Percentiles rank a stretch among this genome's conserved stretches.
These are phyloP conservation scores for Neurospora pannonica DNA, from an alignment of 495 filamentous ascomycete genomes.

Conservation along the genomic window DNA sequence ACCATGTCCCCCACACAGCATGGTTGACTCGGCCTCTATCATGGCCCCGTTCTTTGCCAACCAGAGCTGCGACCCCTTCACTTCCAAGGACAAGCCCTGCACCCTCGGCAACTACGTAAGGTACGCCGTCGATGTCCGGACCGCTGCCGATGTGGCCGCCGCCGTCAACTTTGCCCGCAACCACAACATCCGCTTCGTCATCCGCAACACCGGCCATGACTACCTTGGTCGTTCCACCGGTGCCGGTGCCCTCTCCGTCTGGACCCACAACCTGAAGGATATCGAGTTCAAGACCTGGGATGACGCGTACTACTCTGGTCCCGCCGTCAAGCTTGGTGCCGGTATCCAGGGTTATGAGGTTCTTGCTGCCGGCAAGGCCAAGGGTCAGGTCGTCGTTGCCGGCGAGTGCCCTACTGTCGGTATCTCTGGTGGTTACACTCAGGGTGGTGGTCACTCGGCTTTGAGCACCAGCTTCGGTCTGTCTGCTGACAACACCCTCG, in stretches of 20 bases:
- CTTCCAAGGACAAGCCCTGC: constrained; percentile 28
- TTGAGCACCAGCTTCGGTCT: constrained; percentile 49
- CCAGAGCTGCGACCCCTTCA: constrained; percentile 30
- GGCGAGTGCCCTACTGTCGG: constrained; percentile 45
- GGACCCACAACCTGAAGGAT: constrained; percentile 43
- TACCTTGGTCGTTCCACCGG: constrained; percentile 41
- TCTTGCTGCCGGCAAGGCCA: constrained; percentile 31
- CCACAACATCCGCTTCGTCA: constrained; percentile 37
- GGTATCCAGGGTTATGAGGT: constrained; percentile 49
- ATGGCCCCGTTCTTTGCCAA: constrained; percentile 39
- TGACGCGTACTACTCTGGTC: constrained; percentile 31
- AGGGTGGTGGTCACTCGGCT: constrained; percentile 53
- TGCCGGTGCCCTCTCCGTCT: constrained; percentile 39
- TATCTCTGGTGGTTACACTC: constrained; percentile 43
- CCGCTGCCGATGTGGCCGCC: constrained; percentile 27
- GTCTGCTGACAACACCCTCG: constrained; percentile 49
- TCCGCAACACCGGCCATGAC: constrained; percentile 41
- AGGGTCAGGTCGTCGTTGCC: constrained; percentile 42
- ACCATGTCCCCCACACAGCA: constrained; percentile 20
- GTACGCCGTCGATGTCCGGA: constrained; percentile 43
- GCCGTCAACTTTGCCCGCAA: constrained; percentile 38
- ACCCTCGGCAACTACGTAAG: constrained; percentile 45
- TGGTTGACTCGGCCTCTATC: constrained; percentile 33
- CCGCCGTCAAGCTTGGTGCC: constrained; percentile 46
- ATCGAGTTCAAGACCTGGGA: constrained; percentile 35